Base-by-base conservation (phyloP, 2,329 filamentous ascomycete genomes). In the Penicillium sp. region DNA sequence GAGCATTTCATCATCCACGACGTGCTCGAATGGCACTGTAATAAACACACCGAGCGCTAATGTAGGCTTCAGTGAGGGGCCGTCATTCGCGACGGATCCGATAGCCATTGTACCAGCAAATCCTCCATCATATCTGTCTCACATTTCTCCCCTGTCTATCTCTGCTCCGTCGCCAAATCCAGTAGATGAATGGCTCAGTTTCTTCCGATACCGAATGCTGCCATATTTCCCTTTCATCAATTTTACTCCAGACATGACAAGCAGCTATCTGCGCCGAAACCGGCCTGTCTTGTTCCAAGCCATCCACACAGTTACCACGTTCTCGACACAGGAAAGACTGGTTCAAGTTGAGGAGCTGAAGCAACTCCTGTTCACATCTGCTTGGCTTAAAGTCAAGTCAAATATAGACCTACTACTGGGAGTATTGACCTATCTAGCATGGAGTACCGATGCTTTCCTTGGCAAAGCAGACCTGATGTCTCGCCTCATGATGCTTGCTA, bases 361-460 rank as follows among this genome's bases (percentile, higher is more conserved):
- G 54, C 65, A 33, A 10, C 26, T 63, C 2, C n/a, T 77, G 6
- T 68, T 63, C 22, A 64, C 65, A 46, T 69, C 70, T 11, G 62
- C 67, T 4, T 50, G 75, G 13, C 33, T 72, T 10, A 53, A 70
- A 27, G 64, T 65, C 19, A 58, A 72, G 51, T 70, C 68, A 39
- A 70, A 55, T 51, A 71, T 76, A 3, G 75, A 77, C 55, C 53
- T 77, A 46, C 65, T 77, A 5, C 67, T 74, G 13, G 70, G 69
- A 7, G 19, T 75, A 19, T 59, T 77, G n/a, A 73, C 69, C 1
- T 77, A 73, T 55, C 52, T 76, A 31, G 63, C 72, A 48, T 76
- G 75, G 75, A 73, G 73, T 55, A 72, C 65, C 21, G 72, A 75
- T 29, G 52, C 64, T 10, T 71, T 75, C 49, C 70, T 73, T n/a